Evolutionary conservation across 2,329 filamentous ascomycete species (phyloP), one percentile per base, ranked within the genome.

Genomic region (Neonectria faginata): DNA sequence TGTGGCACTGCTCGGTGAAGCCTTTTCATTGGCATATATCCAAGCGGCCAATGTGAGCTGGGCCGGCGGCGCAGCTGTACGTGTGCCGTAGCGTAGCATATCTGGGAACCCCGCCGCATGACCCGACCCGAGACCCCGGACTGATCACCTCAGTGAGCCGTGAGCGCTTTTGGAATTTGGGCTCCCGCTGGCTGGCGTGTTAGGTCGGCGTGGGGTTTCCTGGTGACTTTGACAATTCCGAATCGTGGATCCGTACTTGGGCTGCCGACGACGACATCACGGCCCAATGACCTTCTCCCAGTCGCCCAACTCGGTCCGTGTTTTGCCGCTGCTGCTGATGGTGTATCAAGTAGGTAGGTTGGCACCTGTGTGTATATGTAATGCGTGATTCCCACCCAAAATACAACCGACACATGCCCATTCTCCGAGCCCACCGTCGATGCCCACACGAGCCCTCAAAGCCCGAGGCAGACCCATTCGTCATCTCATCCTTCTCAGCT

Each of bases 11-110:
- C 14, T 11, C 25, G 25, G 39, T n/a, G 36, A 20, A n/a, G 27
- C 10, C n/a, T 47, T 29, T 42, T 25, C 31, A 59, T 64, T 59
- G 55, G 44, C 56, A 51, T 42, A 51, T 62, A 36, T 62, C 39
- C 14, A 41, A 41, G 31, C 27, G n/a, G 39, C 61, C 62, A 61
- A 62, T 62, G 52, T 39, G 50, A 56, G 47, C 29, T 50, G 11
- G 25, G 54, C 39, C 53, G 45, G 44, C 53, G 50, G 47, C 52
- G 36, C 60, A 33, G 59, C 50, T n/a, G 18, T 27, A 22, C 25
- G 6, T 16, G 36, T 16, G 36, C 36, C n/a, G 36, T n/a, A 39
- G 36, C 36, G 36, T 39, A 8, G 36, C 14, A 39, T 16, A 36
- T 36, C 25, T 47, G n/a, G 16, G 25, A 22, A n/a, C 29, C 45